phyloP scores from a whole-genome alignment of 2,329 filamentous ascomycete species.

The Golovinomyces cichoracearum region DNA sequence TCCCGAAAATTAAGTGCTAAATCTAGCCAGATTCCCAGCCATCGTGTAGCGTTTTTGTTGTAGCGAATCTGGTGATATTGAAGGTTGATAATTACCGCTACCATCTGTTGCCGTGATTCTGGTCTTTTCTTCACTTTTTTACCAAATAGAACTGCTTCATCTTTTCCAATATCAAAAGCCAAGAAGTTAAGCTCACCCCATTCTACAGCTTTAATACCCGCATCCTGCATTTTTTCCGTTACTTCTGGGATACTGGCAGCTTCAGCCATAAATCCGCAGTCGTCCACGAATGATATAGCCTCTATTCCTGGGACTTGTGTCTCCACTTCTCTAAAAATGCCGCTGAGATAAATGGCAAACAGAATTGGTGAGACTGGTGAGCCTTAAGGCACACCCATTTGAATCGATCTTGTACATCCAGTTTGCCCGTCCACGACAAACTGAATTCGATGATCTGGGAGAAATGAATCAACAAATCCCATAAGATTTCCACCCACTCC shows the following conservation, averaged over 20 bases:
- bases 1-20: not conserved
- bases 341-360: not conserved
- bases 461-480: not conserved
- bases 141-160: not conserved
- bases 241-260: not conserved
- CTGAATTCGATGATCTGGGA: not conserved
- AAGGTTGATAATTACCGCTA: not conserved
- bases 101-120: conserved; percentile 1
- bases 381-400: not conserved
- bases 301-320: not conserved
- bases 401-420: not conserved
- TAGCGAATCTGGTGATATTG: not conserved
- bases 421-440: not conserved
- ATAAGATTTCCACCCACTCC: not conserved
- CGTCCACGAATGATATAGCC: not conserved
- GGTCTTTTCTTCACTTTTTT: not conserved
- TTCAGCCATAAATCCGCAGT: not conserved
- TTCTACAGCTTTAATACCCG: not conserved
- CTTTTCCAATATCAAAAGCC: not conserved
- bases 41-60: not conserved
- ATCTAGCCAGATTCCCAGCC: not conserved
- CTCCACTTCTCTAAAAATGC: not conserved
- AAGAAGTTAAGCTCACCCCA: not conserved
- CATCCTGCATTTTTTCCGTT: not conserved
- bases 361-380: not conserved